These are phyloP conservation scores for Talaromyces sp. DNA, from an alignment of 2,329 filamentous ascomycete genomes.

Conservation along the genomic window DNA sequence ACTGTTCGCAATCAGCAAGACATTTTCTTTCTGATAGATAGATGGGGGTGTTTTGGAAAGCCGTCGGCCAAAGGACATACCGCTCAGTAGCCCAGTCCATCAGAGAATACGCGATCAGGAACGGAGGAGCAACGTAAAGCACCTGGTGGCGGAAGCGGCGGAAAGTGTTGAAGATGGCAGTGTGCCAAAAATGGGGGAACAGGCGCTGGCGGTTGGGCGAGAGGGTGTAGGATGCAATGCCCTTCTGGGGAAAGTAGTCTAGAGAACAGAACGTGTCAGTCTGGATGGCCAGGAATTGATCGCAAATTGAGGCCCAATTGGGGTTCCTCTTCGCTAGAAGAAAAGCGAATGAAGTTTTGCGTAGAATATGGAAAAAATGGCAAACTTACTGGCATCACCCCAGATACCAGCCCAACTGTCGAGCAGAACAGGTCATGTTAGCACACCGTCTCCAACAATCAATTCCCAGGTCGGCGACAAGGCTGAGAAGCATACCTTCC, in stretches of 20 bases:
- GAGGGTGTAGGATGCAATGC: conserved; percentile 66
- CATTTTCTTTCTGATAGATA: background rate
- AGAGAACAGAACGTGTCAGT: conserved; percentile 20
- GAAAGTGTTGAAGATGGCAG: conserved; percentile 93
- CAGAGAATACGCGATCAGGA: conserved; percentile 71
- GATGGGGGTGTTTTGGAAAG: background rate
- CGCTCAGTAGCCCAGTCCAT: conserved; percentile 90
- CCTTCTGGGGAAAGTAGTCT: conserved; percentile 46
- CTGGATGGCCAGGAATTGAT: background rate
- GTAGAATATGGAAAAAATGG: background rate
- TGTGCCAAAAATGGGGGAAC: conserved; percentile 69
- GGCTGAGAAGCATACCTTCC: background rate
- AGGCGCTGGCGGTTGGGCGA: conserved; percentile 86
- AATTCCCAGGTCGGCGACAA: background rate
- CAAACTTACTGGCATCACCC: background rate
- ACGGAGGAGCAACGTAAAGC: conserved; percentile 78
- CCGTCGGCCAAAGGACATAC: conserved; percentile 48
- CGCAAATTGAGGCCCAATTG: background rate
- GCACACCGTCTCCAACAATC: background rate
- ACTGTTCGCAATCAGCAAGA: conserved; percentile 21
- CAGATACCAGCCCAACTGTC: background rate
- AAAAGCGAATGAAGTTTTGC: background rate
- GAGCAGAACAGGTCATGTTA: background rate
- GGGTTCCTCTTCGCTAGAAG: background rate
- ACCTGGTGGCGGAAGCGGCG: conserved; percentile 81